These are phyloP conservation scores for Zygnema circumcarinatum DNA, from an alignment of 139 green algal genomes.

Conservation along the genomic window DNA sequence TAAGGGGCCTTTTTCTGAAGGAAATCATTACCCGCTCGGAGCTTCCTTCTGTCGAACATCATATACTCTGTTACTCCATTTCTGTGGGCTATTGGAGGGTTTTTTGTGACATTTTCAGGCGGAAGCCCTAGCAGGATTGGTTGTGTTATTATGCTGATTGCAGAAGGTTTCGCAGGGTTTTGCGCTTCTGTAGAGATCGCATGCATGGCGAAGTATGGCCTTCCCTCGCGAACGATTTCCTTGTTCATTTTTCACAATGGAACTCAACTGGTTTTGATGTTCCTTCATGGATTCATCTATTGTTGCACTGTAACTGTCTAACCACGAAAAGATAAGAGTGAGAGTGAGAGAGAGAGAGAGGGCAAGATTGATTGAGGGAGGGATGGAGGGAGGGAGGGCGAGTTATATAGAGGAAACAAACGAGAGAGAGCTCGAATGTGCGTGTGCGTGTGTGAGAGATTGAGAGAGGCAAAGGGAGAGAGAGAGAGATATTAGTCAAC, in stretches of 20 bases:
- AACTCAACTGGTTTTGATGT: not conserved
- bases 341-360: not conserved
- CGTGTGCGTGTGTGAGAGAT: not conserved
- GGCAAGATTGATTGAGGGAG: not conserved
- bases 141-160: not conserved
- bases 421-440: not conserved
- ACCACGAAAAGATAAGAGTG: not conserved
- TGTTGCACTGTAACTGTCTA: not conserved
- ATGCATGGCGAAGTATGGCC: not conserved
- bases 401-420: not conserved
- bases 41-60: too few species aligned
- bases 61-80: too few species aligned
- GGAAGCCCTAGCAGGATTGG: too few species aligned
- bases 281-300: not conserved
- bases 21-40: too few species aligned
- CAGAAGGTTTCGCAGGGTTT: too few species aligned
- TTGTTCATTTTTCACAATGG: not conserved
- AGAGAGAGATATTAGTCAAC: not conserved
- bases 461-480: not conserved
- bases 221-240: too few species aligned
- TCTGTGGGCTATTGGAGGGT: too few species aligned
- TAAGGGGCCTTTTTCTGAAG: too few species aligned
- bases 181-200: not conserved
- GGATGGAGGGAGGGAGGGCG: not conserved
- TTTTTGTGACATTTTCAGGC: too few species aligned